These are phyloP conservation scores for Picea engelmannii DNA, from an alignment of 83 land plant genomes.

Conservation along the genomic window DNA sequence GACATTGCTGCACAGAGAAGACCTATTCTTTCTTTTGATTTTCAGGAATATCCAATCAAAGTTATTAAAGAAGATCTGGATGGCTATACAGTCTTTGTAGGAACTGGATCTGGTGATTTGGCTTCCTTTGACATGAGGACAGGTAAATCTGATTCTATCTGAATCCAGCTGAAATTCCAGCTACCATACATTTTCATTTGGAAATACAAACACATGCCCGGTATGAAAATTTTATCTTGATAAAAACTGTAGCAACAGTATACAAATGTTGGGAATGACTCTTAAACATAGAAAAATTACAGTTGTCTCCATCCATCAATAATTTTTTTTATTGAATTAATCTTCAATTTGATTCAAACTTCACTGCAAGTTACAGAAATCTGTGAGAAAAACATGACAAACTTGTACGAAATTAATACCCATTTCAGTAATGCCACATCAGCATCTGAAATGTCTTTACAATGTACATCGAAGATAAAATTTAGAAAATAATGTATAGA, in stretches of 20 bases:
- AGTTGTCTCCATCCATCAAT: neutral
- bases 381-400: too few species aligned
- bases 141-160: slow-evolving; percentile 42
- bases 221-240: neutral
- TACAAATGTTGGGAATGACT: neutral
- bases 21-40: slow-evolving; percentile 75
- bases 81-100: slow-evolving; percentile 79
- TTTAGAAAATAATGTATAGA: too few species aligned
- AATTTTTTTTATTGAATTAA: neutral
- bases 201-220: too few species aligned
- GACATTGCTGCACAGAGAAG: slow-evolving; percentile 85
- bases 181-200: slow-evolving; percentile 9
- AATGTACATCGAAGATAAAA: too few species aligned
- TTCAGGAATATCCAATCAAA: slow-evolving; percentile 84
- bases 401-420: too few species aligned
- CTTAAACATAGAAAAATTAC: neutral
- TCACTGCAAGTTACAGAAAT: neutral
- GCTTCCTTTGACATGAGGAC: slow-evolving; percentile 96
- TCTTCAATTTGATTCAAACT: neutral
- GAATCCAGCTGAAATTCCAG: neutral
- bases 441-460: too few species aligned
- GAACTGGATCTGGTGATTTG: slow-evolving; percentile 89
- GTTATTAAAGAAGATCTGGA: slow-evolving; percentile 76
- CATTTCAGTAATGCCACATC: too few species aligned
- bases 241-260: neutral